These are phyloP conservation scores for Suillus ampliporus DNA, from an alignment of 768 basidiomycete species.

Conservation along the genomic window DNA sequence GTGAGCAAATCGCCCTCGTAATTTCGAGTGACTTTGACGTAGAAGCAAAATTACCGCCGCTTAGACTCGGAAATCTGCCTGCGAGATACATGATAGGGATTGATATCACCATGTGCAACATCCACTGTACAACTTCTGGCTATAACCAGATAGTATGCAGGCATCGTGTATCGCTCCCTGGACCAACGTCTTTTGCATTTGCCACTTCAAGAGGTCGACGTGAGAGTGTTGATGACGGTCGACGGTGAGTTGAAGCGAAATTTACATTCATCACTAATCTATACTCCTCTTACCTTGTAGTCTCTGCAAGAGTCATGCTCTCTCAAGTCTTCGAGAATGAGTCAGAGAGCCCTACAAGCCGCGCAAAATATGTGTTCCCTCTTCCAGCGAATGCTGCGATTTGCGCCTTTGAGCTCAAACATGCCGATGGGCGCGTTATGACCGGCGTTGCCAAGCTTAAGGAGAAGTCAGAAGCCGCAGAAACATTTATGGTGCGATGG, in stretches of 20 bases:
- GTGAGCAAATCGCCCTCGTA: not conserved
- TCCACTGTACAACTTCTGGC: not conserved
- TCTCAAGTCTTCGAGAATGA: conserved; percentile 49
- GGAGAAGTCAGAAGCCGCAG: conserved; percentile 49
- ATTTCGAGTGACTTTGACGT: not conserved
- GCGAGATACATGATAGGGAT: not conserved
- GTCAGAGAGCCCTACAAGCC: conserved; percentile 41
- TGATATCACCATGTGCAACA: not conserved
- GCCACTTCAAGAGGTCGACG: conserved; percentile 46
- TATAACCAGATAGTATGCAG: conserved; percentile 19
- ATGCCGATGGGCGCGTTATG: conserved; percentile 48
- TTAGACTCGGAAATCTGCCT: too few species aligned
- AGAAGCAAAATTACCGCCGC: not conserved
- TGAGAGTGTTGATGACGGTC: conserved; percentile 47
- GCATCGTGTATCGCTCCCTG: conserved; percentile 38
- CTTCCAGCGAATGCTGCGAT: conserved; percentile 58
- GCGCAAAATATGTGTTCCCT: conserved; percentile 63
- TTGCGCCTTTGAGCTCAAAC: conserved; percentile 57
- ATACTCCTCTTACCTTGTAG: conserved; percentile 27
- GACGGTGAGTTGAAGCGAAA: conserved; percentile 41
- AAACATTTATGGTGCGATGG: conserved; percentile 48
- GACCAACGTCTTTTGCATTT: conserved; percentile 38
- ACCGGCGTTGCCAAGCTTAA: conserved; percentile 52
- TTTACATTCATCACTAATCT: conserved; percentile 3
- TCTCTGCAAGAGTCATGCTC: conserved; percentile 50